Evolutionary conservation across 352 stramenopile genomes (phyloP), one percentile per base, ranked within the genome.

Genomic region (Phytophthora idaei): DNA sequence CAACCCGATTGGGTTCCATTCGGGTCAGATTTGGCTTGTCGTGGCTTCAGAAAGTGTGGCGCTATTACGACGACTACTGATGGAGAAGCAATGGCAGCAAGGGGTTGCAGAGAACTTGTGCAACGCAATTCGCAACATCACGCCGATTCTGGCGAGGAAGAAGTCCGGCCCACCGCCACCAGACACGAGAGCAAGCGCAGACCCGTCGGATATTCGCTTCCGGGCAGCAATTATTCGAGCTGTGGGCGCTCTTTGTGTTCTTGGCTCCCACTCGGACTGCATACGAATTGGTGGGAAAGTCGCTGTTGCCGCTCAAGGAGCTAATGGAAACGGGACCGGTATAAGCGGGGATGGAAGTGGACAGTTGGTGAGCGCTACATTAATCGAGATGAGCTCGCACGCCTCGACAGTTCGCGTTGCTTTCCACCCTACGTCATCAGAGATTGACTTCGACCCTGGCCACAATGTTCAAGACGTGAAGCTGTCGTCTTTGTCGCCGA

Each of bases 391-490:
- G 55, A 87, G 88, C 42, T 63, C 83, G 5, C 69, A 78, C 8
- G 71, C 73, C 39, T 87, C 86, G 3, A 90, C 78, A 2, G 87
- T 90, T 47, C 87, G 87, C 25, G 89, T 96, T 25, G 83, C 93
- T 5, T 94, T 96, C 37, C 83, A 93, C 31, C 71, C 69, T 14
- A 67, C 73, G 1, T 88, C 81, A 0, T 85, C 78, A 2, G 80
- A 76, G 39, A 37, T 81, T 28, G 74, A 89, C 41, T 93, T 90
- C 3, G 81, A 95, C 61, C 87, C 85, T 27, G 83, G 75, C 14
- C 85, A 94, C 57, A 95, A 96, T 49, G 78, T 95, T 9, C 89
- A 96, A 76, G 82, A 93, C 71, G 85, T 96, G 5, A 80, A 76
- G 5, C 50, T 93, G 5, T 76, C 81, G 2, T 81, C 74, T 9